Base-by-base conservation (phyloP, 2,329 filamentous ascomycete genomes). In the Alternaria rosae region DNA sequence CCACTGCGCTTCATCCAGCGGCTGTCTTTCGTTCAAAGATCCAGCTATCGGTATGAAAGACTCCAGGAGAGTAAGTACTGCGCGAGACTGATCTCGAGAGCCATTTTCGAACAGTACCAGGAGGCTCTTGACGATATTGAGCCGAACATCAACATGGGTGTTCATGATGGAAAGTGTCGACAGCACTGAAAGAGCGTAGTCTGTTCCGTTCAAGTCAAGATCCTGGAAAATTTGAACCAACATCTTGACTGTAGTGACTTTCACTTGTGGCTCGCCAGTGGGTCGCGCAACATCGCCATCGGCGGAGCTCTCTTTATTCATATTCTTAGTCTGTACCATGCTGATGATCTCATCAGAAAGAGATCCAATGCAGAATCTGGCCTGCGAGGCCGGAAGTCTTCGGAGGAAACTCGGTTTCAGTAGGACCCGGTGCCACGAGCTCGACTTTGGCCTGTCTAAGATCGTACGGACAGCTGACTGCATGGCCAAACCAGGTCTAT, bases 201-300 rank as follows among this genome's bases (percentile, higher is more conserved):
- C 56, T 15, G 76, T 67, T 6, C 75, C 72, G 10, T 82, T 68
- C 35, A 78, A 80, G 0, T 73, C 63, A 0, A 78, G 68, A 10
- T 71, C 64, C 6, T 75, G 60, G 15, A 83, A 67, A 4, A 82
- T 55, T 59, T 82, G 76, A 1, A 80, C 79, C 1, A 83, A 71
- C 43, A 79, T 70, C 53, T 83, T 83, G 47, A 81, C 72, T 2
- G 81, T 83, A 0, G 80, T 82, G 5, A 82, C 67, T 56, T 83
- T 83, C 48, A 82, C 64, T 15, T 67, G 59, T 0, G 73, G 60
- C 23, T 55, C n/a, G 5, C 52, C 15, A 17, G 17, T 38, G 5
- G 10, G 35, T 25, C 2, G 35, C 35, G 28, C 47, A 17, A 38
- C 9, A 3, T 42, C 25, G 21, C 9, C 20, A 12, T 30, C 17